Percentiles rank a stretch among this genome's conserved stretches.
Conservation (phyloP, 2,329 filamentous ascomycete species). For the Aspergillus fijiensis region DNA sequence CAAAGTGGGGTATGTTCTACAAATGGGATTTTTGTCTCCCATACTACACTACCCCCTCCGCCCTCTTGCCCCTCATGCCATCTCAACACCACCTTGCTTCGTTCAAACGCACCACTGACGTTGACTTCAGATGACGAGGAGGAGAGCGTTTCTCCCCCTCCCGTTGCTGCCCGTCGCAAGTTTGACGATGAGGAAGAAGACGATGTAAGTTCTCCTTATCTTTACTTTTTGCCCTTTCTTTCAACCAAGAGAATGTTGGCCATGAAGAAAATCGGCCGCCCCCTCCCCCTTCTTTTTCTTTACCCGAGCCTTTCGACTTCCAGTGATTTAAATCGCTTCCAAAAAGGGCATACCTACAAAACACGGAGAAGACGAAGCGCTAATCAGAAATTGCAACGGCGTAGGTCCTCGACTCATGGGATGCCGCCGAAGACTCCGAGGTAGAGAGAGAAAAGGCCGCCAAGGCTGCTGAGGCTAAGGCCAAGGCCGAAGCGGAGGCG, state of each 20-base stretch:
- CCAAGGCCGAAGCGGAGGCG: constrained; percentile 83
- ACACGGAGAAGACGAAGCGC: background rate
- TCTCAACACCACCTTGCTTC: background rate
- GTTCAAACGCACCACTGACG: constrained; percentile 5
- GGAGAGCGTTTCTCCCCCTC: constrained; percentile 50
- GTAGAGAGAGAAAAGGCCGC: constrained; percentile 92
- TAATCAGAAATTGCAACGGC: background rate
- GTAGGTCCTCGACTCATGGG: constrained; percentile 93
- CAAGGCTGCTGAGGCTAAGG: constrained; percentile 81
- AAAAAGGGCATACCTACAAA: background rate
- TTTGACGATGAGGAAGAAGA: constrained; percentile 92
- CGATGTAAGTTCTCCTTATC: constrained; percentile 59
- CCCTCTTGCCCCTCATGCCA: background rate
- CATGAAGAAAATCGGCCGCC: too few relatives aligned
- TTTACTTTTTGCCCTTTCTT: background rate
- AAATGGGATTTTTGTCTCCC: constrained; percentile 6
- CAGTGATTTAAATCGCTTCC: too few relatives aligned
- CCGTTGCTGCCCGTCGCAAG: constrained; percentile 59
- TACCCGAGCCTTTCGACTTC: too few relatives aligned
- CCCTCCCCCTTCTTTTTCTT: too few relatives aligned
- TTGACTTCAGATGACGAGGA: constrained; percentile 53
- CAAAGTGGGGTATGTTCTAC: constrained; percentile 50
- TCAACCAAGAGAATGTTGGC: background rate
- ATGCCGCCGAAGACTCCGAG: constrained; percentile 94
- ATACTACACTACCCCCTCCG: background rate